Conservation (phyloP, 805 yeast species). For the Teunomyces tritomae region DNA sequence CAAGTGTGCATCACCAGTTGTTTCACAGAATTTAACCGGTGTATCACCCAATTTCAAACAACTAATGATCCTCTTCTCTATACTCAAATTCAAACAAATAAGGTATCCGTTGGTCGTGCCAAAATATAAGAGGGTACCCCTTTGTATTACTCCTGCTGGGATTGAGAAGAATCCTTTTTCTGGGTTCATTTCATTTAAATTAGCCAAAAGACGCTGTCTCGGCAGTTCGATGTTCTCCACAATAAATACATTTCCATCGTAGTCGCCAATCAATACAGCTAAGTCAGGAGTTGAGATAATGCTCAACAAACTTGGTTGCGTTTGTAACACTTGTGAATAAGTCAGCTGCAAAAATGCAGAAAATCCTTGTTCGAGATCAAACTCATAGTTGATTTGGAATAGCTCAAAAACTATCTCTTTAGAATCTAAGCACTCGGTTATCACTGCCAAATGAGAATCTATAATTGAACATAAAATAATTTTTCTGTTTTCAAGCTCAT, state of each 20-base stretch:
- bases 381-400: constrained; percentile 3
- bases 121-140: constrained; percentile 14
- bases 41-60: constrained; percentile 25
- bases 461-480: constrained; percentile 13
- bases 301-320: constrained; percentile 4
- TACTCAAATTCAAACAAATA: constrained; percentile 14
- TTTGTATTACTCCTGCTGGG: constrained; percentile 19
- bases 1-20: constrained; percentile 16
- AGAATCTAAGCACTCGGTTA: constrained; percentile 12
- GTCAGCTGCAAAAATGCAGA: background rate
- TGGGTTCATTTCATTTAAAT: constrained; percentile 6
- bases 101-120: constrained; percentile 36
- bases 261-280: background rate
- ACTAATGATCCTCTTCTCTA: constrained; percentile 10
- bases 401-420: constrained; percentile 3
- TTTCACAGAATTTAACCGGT: constrained; percentile 19
- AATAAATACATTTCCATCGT: background rate
- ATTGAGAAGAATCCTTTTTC: constrained; percentile 10
- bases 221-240: background rate
- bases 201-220: background rate
- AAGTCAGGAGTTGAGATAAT: background rate
- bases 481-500: constrained; percentile 6
- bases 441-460: constrained; percentile 10
- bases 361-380: constrained; percentile 1
- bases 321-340: background rate